Evolutionary conservation across 257 asterid species (phyloP).

Genomic region (Verbascum thapsus): DNA sequence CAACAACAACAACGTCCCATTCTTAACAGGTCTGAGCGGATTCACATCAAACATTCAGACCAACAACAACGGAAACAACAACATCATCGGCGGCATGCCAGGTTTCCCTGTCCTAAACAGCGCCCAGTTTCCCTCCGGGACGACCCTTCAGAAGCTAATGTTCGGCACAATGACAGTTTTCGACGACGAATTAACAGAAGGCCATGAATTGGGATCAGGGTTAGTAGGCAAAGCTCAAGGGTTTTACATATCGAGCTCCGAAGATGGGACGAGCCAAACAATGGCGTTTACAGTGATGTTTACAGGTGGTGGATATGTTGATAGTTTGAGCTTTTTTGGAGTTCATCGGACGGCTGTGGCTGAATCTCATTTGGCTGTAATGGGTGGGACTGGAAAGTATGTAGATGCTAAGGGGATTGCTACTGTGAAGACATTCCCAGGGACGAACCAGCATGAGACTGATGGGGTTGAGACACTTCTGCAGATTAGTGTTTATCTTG

Average conservation of each 20-base stretch:
- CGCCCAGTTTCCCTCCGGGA: slow-evolving; percentile 63
- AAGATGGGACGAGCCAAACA: slow-evolving; percentile 76
- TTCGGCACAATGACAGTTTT: slow-evolving; percentile 84
- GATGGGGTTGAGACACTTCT: slow-evolving; percentile 85
- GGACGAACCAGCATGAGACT: slow-evolving; percentile 50
- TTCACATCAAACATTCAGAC: slow-evolving; percentile 58
- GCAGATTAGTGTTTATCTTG: slow-evolving; percentile 63
- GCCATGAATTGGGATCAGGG: slow-evolving; percentile 70
- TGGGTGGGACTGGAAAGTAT: slow-evolving; percentile 92
- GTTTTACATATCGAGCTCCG: slow-evolving; percentile 73
- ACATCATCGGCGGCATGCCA: slow-evolving; percentile 60
- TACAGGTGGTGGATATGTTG: slow-evolving; percentile 61
- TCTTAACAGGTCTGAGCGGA: slow-evolving; percentile 84
- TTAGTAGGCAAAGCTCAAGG: slow-evolving; percentile 87
- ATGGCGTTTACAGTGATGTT: slow-evolving; percentile 88
- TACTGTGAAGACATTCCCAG: slow-evolving; percentile 57
- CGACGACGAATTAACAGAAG: slow-evolving; percentile 77
- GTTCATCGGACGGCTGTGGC: slow-evolving; percentile 65
- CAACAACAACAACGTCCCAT: slow-evolving; percentile 87
- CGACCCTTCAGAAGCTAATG: slow-evolving; percentile 80
- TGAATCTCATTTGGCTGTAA: slow-evolving; percentile 79
- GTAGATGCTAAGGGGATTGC: slow-evolving; percentile 81
- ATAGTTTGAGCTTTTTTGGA: slow-evolving; percentile 74
- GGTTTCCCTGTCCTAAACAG: slow-evolving; percentile 74
- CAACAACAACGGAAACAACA: slow-evolving; percentile 45